Evolutionary conservation across 176 grass and related monocot species (phyloP), one percentile per base, ranked within the genome.

Genomic region (Pontederia paniculata): DNA sequence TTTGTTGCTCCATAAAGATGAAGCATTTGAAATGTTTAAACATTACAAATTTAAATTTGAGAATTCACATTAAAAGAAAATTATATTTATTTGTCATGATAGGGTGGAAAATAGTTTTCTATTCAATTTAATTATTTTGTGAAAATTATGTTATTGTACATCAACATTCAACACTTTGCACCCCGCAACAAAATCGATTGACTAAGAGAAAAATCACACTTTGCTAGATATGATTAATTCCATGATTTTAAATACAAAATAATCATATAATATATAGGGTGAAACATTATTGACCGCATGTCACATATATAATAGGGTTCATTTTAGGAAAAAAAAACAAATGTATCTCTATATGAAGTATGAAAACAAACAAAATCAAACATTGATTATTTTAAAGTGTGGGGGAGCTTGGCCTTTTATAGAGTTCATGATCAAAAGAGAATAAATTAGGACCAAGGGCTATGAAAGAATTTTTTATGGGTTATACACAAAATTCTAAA

Each of bases 211-310:
- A 60, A 19, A 44, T 18, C 43, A 19, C 8, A 20, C 11, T 7
- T 44, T 60, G 4, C 5, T 60, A n/a, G 57, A 60, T 60, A 60
- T 60, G 37, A 15, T 60, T 60, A 17, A 44, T 43, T 15, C 31
- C 42, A 60, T 60, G 14, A 42, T 60, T 42, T 44, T 60, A 60
- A 60, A 60, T 60, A 4, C 31, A 42, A 60, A 44, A 42, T 44
- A 17, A 17, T 5, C 16, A 2, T 44, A 11, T 17, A 44, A 60
- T 60, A 5, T 60, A 9, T 43, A 6, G 57, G 57, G 31, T 25
- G 53, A 9, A 3, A 8, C 57, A 17, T 44, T 60, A 19, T 44
- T 60, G 8, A 17, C 31, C 14, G 57, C 57, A 15, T 60, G 31
- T 44, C 57, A 60, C 17, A 44, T 60, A 9, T 10, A 60, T 13